Base-by-base conservation (phyloP, 768 basidiomycete species). In the Lanmaoa pseudosensibilis region DNA sequence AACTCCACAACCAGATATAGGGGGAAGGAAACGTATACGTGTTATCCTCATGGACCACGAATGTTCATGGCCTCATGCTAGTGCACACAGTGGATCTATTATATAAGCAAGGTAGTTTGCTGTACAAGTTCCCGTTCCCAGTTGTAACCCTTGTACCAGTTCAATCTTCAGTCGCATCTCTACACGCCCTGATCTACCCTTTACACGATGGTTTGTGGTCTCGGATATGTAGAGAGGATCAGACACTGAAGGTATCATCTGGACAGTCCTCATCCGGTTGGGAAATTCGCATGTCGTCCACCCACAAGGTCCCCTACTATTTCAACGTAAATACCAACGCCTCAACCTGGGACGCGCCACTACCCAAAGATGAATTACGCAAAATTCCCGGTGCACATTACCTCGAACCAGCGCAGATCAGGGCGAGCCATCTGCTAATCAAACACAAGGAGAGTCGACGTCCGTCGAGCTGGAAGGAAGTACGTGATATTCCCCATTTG, bases 351-450 rank as follows among this genome's bases (percentile, higher is more conserved):
- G 88, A 92, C 0, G 57, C 81, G 0, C 95, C 73, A 3, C 70
- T 95, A 34, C 75, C 83, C n/a, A 62, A 77, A 15, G 86, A 87
- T 1, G 71, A 95, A 62, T 72, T 90, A 62, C 58, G 73, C 1
- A 50, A 73, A 4, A 80, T 97, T 11, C 85, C 90, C 3, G 92
- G 92, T 0, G 89, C 88, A 18, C 68, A 83, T 40, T 74, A 83
- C 66, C 80, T 80, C 45, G 50, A 58, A 30, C 65, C 77, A 18
- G 79, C 75, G 19, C 80, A 90, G 73, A 92, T 97, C 38, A 84
- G 93, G 48, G 96, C 94, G n/a, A 94, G 92, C 67, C 97, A 99
- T 77, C 78, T 99, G 58, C 75, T 99, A 55, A 87, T 98, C 59
- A 99, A 99, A 76, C 95, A 98, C 74, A 78, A 76, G 48, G 88